Conservation (phyloP, 176 grass and related monocot genomes). For the Cenchrus purpureus region DNA sequence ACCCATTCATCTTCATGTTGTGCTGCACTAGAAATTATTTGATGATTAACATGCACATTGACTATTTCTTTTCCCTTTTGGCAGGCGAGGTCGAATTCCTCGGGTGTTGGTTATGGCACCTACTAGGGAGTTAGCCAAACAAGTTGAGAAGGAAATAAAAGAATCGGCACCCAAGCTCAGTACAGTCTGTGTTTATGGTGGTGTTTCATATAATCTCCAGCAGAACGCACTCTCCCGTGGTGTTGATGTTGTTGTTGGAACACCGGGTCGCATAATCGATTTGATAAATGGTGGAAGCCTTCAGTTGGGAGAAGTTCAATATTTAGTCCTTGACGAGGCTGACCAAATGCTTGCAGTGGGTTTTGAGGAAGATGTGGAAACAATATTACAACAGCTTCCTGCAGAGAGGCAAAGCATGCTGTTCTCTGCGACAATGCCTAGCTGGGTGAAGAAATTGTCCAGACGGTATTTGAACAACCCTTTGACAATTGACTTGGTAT, state of each 20-base stretch:
- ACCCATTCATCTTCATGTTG: constrained; percentile 28
- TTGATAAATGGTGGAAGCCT: constrained; percentile 79
- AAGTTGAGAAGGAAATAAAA: constrained; percentile 99
- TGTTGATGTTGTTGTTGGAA: constrained; percentile 98
- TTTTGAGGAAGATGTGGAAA: constrained; percentile 99
- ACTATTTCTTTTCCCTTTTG: constrained; percentile 34
- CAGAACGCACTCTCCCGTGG: constrained; percentile 84
- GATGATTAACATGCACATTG: constrained; percentile 8
- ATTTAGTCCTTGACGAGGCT: constrained; percentile 95
- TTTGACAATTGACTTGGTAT: constrained; percentile 97
- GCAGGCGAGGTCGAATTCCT: constrained; percentile 69
- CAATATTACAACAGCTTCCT: constrained; percentile 83
- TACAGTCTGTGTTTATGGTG: constrained; percentile 95
- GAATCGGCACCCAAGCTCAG: constrained; percentile 83
- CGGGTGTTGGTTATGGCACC: constrained; percentile 87
- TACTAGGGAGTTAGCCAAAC: constrained; percentile 93
- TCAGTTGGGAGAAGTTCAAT: constrained; percentile 82
- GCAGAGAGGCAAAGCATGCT: constrained; percentile 87
- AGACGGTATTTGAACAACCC: constrained; percentile 84
- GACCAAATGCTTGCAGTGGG: constrained; percentile 99
- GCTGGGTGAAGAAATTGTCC: constrained; percentile 95
- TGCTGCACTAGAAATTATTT: constrained; percentile 26
- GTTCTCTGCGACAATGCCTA: constrained; percentile 98
- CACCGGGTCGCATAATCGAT: constrained; percentile 96
- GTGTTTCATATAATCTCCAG: constrained; percentile 87